Percentiles rank a stretch among this genome's conserved stretches.
Evolutionary conservation across 495 filamentous ascomycete genomes (phyloP).

Genomic region (Penicillium antarcticum): DNA sequence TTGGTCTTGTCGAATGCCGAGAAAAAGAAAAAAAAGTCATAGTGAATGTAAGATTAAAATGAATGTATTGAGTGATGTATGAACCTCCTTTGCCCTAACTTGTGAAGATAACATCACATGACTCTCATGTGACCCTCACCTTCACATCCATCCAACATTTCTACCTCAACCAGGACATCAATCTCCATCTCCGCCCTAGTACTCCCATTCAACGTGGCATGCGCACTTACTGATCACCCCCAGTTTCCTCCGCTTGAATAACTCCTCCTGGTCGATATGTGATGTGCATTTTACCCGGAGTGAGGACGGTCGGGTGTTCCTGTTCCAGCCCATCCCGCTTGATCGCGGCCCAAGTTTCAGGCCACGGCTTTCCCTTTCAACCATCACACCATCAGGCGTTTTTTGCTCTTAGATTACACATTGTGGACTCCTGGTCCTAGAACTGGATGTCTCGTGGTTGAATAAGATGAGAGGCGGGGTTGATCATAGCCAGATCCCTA

Average conservation of each 20-base stretch:
- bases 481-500: background rate
- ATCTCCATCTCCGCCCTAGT: background rate
- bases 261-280: background rate
- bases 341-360: constrained; percentile 4
- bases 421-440: background rate
- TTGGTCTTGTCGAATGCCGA: too few species aligned
- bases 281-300: background rate
- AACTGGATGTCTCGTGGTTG: background rate
- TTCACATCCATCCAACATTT: constrained; percentile 1
- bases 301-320: background rate
- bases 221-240: background rate
- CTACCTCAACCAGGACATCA: constrained; percentile 6
- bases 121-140: constrained; percentile 4
- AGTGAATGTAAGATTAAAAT: too few species aligned
- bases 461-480: background rate
- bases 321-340: constrained; percentile 8
- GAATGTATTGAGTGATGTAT: background rate
- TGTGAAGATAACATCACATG: background rate
- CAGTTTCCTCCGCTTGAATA: background rate
- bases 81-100: background rate
- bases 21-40: too few species aligned
- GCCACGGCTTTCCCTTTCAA: background rate
- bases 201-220: background rate
- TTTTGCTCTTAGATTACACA: background rate
- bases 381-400: background rate